A percentile compares a stretch with the other conserved stretches of the same genome.
These are phyloP conservation scores for Coemansia sp. DNA, from an alignment of 192 early-diverging fungal genomes.

Conservation along the genomic window DNA sequence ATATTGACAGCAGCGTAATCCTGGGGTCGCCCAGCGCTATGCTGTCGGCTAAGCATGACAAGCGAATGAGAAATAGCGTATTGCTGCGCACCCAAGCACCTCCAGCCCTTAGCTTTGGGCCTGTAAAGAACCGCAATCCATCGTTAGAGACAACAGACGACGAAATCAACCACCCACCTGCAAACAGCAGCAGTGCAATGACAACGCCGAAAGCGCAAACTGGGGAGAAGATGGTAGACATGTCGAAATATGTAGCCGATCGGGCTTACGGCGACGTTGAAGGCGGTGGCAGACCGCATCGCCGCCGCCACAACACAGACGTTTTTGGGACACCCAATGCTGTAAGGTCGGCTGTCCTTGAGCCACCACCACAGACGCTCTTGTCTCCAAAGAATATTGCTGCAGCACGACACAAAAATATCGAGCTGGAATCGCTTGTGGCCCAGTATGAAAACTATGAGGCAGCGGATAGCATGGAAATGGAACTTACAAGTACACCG, in stretches of 20 bases:
- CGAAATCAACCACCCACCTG: neutral
- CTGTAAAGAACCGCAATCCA: neutral
- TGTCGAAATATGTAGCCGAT: constrained; percentile 25
- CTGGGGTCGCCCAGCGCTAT: constrained; percentile 36
- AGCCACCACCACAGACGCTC: constrained; percentile 40
- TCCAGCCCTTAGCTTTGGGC: constrained; percentile 16
- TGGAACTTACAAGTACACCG: constrained; percentile 8
- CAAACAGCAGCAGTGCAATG: constrained; percentile 6
- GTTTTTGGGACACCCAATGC: constrained; percentile 21
- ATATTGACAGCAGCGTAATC: constrained; percentile 25
- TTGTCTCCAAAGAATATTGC: constrained; percentile 44
- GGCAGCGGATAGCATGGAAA: neutral
- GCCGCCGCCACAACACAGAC: constrained; percentile 24
- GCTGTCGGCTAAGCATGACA: constrained; percentile 38
- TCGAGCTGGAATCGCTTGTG: constrained; percentile 4
- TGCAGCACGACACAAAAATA: constrained; percentile 23
- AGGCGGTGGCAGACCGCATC: constrained; percentile 47
- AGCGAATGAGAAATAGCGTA: constrained; percentile 13
- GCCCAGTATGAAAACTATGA: neutral
- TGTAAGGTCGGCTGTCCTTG: neutral
- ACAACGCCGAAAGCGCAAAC: constrained; percentile 43
- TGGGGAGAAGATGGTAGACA: constrained; percentile 11
- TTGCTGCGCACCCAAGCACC: constrained; percentile 13
- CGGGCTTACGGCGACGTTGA: constrained; percentile 39
- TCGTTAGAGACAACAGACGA: neutral